Base-by-base conservation (phyloP, 2,329 filamentous ascomycete species). In the Seiridium unicorne region DNA sequence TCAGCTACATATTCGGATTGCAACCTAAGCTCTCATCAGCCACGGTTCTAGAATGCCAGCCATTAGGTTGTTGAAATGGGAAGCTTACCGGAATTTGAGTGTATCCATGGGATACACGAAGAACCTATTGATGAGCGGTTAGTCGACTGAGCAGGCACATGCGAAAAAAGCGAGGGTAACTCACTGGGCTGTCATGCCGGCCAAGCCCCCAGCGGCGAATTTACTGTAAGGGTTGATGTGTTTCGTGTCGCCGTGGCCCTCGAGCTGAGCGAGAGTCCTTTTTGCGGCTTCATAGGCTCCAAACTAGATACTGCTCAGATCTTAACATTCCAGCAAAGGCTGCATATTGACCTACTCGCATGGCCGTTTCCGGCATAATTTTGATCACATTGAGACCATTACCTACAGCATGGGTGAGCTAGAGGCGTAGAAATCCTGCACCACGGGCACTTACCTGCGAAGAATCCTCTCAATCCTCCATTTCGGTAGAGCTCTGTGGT, bases 341-440 rank as follows among this genome's bases (percentile, higher is more conserved):
- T 31, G 38, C 7, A 11, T 32, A 40, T 32, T 57, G 55, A 67
- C 66, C 44, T 70, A 81, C 79, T 69, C 97, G 96, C 72, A 99
- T 97, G 34, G 95, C 94, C 35, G 94, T 97, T 78, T 99, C 95
- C 0, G 95, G 95, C 92, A 98, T 97, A 62, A 99, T 95, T 76
- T 99, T 99, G 70, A 97, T 76, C 3, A 99, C 93, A 68, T 99
- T 99, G 67, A 99, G 81, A 3, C 95, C 95, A 70, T 99, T 99
- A 44, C 95, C 93, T 96, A 38, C 6, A 67, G 34, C 6, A 32
- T 18, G n/a, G 13, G 9, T 58, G n/a, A 51, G 34, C 32, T 36
- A 11, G 11, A 48, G n/a, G 10, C n/a, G 2, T 5, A 40, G 31
- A 58, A 10, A 35, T 13, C 7, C 8, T 6, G 18, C 7, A 32